Evolutionary conservation across 306 rosid genomes (phyloP).

Genomic region (Gillenia trifoliata): DNA sequence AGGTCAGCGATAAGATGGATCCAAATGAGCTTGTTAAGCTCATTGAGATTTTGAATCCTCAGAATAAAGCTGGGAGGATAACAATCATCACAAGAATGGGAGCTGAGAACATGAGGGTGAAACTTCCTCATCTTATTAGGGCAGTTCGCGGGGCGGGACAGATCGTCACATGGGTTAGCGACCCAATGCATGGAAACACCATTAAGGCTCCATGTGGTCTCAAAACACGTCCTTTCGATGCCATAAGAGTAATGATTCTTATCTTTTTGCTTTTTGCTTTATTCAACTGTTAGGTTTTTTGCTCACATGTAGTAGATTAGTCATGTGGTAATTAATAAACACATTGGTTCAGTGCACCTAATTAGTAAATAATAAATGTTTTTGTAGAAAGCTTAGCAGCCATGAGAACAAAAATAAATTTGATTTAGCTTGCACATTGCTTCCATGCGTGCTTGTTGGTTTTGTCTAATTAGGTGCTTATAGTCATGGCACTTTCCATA

Average conservation of each 20-base stretch:
- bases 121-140: constrained; percentile 94
- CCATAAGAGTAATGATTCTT: constrained; percentile 68
- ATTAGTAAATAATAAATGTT: background rate
- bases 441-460: background rate
- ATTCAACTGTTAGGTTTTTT: background rate
- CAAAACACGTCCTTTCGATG: constrained; percentile 94
- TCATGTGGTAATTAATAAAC: background rate
- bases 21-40: constrained; percentile 88
- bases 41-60: constrained; percentile 87
- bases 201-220: constrained; percentile 99
- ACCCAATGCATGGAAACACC: constrained; percentile 99
- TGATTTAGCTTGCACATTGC: background rate
- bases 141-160: constrained; percentile 89
- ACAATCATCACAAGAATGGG: constrained; percentile 94
- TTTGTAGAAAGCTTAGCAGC: background rate
- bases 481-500: background rate
- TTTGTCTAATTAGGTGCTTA: background rate
- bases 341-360: background rate
- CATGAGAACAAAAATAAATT: background rate
- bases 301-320: background rate
- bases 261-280: background rate
- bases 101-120: constrained; percentile 99
- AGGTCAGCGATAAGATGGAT: constrained; percentile 98
- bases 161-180: constrained; percentile 97
- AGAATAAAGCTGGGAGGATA: constrained; percentile 92